Evolutionary conservation across 2,329 filamentous ascomycete species (phyloP).

Genomic region (Xylariaceae sp.): DNA sequence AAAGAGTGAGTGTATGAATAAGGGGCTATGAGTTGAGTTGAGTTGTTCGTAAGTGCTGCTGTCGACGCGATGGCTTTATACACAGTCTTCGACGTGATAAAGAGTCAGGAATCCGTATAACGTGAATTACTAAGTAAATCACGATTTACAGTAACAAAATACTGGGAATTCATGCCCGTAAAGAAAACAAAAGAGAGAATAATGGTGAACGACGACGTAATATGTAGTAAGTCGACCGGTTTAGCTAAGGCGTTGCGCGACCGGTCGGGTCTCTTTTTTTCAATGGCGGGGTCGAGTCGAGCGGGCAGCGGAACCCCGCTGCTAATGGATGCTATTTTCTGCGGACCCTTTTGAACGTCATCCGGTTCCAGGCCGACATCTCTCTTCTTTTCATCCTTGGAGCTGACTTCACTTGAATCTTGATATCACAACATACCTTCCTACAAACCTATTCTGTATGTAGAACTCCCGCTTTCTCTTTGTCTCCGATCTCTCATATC

Average conservation of each 20-base stretch:
- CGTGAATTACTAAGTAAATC: no score
- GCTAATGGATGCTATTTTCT: slow-evolving; percentile 7
- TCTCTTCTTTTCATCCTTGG: background rate
- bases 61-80: no score
- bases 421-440: background rate
- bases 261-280: background rate
- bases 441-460: background rate
- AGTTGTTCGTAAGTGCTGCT: no score
- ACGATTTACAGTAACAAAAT: no score
- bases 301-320: slow-evolving; percentile 7
- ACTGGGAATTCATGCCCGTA: no score
- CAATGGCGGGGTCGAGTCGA: background rate
- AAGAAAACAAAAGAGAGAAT: no score
- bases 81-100: no score
- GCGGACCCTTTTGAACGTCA: slow-evolving; percentile 8
- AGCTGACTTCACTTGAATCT: background rate
- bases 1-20: no score
- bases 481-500: background rate
- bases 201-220: background rate
- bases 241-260: background rate
- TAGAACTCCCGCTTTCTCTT: background rate
- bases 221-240: background rate
- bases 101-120: no score
- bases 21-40: no score
- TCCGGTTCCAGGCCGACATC: background rate